Evolutionary conservation across 352 stramenopile species (phyloP), one percentile per base, ranked within the genome.

Genomic region (Phytophthora citricola): DNA sequence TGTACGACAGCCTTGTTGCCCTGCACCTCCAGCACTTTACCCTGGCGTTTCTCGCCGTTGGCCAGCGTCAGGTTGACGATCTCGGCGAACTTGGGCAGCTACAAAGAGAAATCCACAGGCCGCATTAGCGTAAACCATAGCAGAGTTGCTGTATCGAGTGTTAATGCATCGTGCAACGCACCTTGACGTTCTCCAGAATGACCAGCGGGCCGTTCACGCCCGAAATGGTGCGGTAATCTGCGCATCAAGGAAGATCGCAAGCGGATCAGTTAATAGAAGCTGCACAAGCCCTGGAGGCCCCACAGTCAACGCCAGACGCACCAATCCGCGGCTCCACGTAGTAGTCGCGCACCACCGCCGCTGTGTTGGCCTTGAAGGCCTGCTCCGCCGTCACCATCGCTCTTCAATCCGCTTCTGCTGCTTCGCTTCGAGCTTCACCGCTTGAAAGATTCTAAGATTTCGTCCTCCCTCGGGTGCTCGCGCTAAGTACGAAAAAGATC

Each of bases 141-240:
- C 12, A 53, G 24, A 43, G 24, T 1, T 36, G 11, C 20, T 20
- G 36, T 20, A 41, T n/a, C 17, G 4, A 27, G 5, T 31, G 8
- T 11, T 1, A 9, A 43, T 22, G 14, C 40, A 20, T n/a, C 2
- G 0, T 9, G 22, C 6, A 17, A 67, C 58, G 31, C 40, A 99
- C 90, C 87, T 99, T 99, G 55, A 99, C 98, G 84, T 99, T 99
- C 77, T 99, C 97, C 54, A 99, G 85, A 63, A 99, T 98, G 22
- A 99, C 98, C 48, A 99, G 80, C 63, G 98, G 98, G 61, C 98
- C 98, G 72, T 99, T 99, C 24, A 99, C 98, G 68, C 97, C 96
- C 49, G 91, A 95, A 83, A 99, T 99, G 34, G 98, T 99, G 58
- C 96, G 95, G 69, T 98, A 98, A 65, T 97, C 88, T 95, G 76